Percentiles rank a stretch among this genome's conserved stretches.
phyloP scores from a whole-genome alignment of 495 filamentous ascomycete genomes.

The Tuber indicum region DNA sequence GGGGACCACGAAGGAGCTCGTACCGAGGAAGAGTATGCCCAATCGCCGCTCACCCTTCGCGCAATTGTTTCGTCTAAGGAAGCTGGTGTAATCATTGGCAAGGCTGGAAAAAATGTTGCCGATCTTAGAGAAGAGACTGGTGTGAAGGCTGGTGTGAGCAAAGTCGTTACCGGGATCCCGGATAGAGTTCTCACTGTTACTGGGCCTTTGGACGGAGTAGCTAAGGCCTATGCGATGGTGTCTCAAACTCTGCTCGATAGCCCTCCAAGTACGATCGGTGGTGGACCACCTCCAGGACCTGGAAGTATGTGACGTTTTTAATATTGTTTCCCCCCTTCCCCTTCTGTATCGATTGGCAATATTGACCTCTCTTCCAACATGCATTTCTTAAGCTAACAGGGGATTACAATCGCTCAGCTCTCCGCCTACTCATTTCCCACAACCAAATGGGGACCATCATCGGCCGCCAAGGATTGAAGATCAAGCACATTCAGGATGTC shows the following conservation, averaged over 20 bases:
- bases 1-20: constrained; percentile 40
- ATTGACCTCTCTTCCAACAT: neutral
- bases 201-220: constrained; percentile 74
- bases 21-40: constrained; percentile 92
- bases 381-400: neutral
- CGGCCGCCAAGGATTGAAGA: constrained; percentile 89
- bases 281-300: constrained; percentile 52
- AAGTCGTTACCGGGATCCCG: constrained; percentile 94
- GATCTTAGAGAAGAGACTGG: constrained; percentile 95
- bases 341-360: constrained; percentile 10
- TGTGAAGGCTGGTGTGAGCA: constrained; percentile 95
- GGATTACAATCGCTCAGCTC: constrained; percentile 52
- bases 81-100: constrained; percentile 96
- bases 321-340: constrained; percentile 1
- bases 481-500: constrained; percentile 97
- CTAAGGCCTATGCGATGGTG: constrained; percentile 87
- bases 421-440: constrained; percentile 96
- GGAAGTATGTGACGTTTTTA: constrained; percentile 65
- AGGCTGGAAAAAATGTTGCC: constrained; percentile 95
- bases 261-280: constrained; percentile 52
- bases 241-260: constrained; percentile 85
- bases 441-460: constrained; percentile 99
- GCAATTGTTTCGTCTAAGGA: constrained; percentile 98
- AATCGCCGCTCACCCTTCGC: constrained; percentile 81
- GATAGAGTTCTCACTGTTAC: constrained; percentile 95